A percentile compares a stretch with the other conserved stretches of the same genome.
Evolutionary conservation across 306 rosid genomes (phyloP).

Genomic region (Trichosanthes truncata): DNA sequence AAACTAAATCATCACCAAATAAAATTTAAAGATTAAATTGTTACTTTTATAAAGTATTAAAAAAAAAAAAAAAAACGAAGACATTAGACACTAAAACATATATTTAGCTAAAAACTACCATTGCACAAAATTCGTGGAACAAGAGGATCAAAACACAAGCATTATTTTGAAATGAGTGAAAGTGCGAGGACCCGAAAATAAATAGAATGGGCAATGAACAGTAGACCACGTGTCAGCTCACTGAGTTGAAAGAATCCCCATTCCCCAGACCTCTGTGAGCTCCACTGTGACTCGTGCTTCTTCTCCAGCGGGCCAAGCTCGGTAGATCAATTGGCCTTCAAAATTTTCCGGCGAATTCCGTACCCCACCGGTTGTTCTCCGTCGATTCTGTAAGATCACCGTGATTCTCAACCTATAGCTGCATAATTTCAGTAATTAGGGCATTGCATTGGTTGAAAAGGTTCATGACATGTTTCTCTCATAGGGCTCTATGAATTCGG

Average conservation of each 20-base stretch:
- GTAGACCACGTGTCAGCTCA: constrained; percentile 24
- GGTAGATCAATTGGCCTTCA: constrained; percentile 12
- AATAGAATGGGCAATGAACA: neutral
- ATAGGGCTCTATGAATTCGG: constrained; percentile 5
- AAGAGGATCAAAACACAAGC: neutral
- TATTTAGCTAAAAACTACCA: no score
- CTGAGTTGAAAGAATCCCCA: constrained; percentile 12
- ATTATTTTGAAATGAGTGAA: neutral
- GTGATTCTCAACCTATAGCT: neutral
- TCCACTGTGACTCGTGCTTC: constrained; percentile 19
- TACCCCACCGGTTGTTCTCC: constrained; percentile 15
- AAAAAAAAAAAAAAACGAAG: no score
- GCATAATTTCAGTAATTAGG: neutral
- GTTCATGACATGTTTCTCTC: neutral
- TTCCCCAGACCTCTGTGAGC: constrained; percentile 14
- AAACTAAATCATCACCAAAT: no score
- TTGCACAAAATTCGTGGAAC: neutral
- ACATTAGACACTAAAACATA: no score
- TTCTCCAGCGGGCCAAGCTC: constrained; percentile 14
- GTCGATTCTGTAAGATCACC: constrained; percentile 21
- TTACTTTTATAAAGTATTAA: no score
- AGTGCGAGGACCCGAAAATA: neutral
- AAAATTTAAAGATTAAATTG: no score
- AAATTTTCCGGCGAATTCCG: constrained; percentile 12
- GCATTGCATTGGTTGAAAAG: neutral